Evolutionary conservation across 1,284 basidiomycete species (phyloP), one percentile per base, ranked within the genome.

Genomic region (Trichosporon faecale): DNA sequence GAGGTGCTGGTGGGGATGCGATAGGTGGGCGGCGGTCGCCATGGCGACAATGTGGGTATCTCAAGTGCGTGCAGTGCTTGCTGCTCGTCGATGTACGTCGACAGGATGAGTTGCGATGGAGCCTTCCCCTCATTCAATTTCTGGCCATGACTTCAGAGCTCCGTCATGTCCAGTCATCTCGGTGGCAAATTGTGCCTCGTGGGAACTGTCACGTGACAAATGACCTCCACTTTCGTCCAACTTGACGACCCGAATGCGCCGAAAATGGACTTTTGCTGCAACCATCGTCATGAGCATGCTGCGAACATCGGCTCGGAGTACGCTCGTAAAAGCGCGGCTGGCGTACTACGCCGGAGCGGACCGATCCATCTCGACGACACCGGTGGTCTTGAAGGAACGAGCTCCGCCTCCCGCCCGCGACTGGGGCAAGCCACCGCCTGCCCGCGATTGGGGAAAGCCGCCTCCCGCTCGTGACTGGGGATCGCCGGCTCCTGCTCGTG

Each of bases 271-370:
- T 61, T 61, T 61, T 29, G 25, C 57, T 18, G 29, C 57, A 61
- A 33, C 57, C 57, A 31, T 61, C 57, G 57, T 18, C 11, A 66
- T 60, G 65, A 66, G 65, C 65, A 55, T 66, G 27, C 65, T 66
- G 18, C 65, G 65, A 16, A 66, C 65, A 16, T 25, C 65, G 31
- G 27, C 33, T 18, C 46, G 65, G 65, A 37, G 52, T 9, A 21
- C 65, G 49, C 21, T 57, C 16, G 9, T 60, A n/a, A 55, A 52
- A 12, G 49, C 65, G 21, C 65, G 65, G 12, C 11, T 66, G 46
- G 65, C 46, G 21, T 52, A 37, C 23, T 35, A 52, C 31, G 49
- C 52, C 3, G 49, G 18, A 11, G 27, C 27, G 27, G n/a, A n/a
- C 27, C 57, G 57, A 61, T 61, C 29, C 16, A 33, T 31, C 18